These are phyloP conservation scores for Heliamphora exappendiculata DNA, from an alignment of 148 eudicot species.

Conservation along the genomic window DNA sequence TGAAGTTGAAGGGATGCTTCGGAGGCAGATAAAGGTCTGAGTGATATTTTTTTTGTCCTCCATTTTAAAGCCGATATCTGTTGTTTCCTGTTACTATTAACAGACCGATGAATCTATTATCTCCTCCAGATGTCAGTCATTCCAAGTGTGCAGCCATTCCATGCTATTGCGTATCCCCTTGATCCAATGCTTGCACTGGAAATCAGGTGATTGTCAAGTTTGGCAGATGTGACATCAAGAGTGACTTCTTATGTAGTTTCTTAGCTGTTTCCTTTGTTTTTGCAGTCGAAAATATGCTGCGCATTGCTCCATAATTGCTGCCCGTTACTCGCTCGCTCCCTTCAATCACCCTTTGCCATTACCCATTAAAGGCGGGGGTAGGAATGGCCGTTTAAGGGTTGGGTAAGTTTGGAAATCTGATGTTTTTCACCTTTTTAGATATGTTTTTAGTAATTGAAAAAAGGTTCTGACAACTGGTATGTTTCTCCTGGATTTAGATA, in stretches of 20 bases:
- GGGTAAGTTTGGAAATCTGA: constrained; percentile 45
- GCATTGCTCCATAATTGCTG: constrained; percentile 79
- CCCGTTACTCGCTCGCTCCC: constrained; percentile 75
- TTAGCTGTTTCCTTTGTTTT: not conserved
- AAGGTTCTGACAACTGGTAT: not conserved
- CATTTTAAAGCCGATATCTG: not conserved
- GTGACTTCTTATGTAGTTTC: not conserved
- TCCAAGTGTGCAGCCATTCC: constrained; percentile 98
- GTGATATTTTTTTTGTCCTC: not conserved
- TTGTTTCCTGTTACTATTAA: not conserved
- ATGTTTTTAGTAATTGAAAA: not conserved
- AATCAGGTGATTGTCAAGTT: constrained; percentile 48
- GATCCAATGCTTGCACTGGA: constrained; percentile 91
- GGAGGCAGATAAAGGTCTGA: constrained; percentile 81
- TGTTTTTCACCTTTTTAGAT: not conserved
- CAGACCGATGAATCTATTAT: not conserved
- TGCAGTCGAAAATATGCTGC: constrained; percentile 88
- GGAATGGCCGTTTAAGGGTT: constrained; percentile 68
- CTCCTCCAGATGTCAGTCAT: constrained; percentile 62
- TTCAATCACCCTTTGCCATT: constrained; percentile 66
- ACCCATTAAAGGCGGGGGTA: constrained; percentile 57
- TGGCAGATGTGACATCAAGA: not conserved
- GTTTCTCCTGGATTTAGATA: constrained; percentile 44
- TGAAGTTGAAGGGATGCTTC: constrained; percentile 84
- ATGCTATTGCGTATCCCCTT: constrained; percentile 97